Conservation (phyloP, 2,329 filamentous ascomycete species). For the Chaetomium strumarium region DNA sequence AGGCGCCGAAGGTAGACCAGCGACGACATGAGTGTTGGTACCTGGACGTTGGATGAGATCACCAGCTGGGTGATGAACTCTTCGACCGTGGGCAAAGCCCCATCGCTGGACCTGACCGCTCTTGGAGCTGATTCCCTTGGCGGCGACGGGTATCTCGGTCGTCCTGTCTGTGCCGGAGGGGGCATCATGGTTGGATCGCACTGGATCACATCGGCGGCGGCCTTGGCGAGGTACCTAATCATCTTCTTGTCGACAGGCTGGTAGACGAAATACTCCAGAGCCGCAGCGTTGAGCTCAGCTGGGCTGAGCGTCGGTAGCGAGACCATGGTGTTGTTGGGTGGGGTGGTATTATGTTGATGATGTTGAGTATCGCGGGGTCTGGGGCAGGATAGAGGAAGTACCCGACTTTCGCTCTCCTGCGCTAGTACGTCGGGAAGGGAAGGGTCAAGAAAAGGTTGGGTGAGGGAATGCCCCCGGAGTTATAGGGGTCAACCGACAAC, state of each 20-base stretch:
- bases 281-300: constrained; percentile 62
- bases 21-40: constrained; percentile 93
- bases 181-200: constrained; percentile 62
- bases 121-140: constrained; percentile 44
- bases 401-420: constrained; percentile 15
- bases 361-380: neutral
- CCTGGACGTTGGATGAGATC: constrained; percentile 89
- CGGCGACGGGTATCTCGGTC: constrained; percentile 43
- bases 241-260: constrained; percentile 68
- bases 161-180: constrained; percentile 34
- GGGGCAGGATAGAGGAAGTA: constrained; percentile 12
- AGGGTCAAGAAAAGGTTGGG: constrained; percentile 4
- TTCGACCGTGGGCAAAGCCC: constrained; percentile 70
- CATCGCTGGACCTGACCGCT: constrained; percentile 42
- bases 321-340: constrained; percentile 37
- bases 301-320: constrained; percentile 41
- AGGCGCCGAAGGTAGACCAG: constrained; percentile 88
- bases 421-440: constrained; percentile 4
- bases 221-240: constrained; percentile 69
- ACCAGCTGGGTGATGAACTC: constrained; percentile 90
- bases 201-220: constrained; percentile 71
- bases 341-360: constrained; percentile 21
- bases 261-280: constrained; percentile 76
- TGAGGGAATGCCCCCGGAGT: constrained; percentile 13
- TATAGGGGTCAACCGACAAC: constrained; percentile 9